phyloP scores from a whole-genome alignment of 108 stramenopile genomes.

The Aurantiochytrium sp. region DNA sequence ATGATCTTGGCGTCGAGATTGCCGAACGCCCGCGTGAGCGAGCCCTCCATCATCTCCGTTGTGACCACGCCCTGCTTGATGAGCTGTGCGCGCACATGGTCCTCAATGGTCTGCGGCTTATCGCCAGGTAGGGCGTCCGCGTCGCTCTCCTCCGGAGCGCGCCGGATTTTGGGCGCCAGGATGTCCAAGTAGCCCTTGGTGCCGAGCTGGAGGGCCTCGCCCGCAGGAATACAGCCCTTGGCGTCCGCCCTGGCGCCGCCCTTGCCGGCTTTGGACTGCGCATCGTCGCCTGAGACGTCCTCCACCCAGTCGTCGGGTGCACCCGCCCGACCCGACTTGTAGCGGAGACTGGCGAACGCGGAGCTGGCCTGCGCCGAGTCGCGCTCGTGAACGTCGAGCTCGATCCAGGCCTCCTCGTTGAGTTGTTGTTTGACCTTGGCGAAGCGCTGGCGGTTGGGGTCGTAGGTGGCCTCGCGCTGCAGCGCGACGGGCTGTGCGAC shows the following conservation, averaged over 20 bases:
- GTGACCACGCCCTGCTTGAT: neutral
- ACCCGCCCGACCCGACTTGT: neutral
- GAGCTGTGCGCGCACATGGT: neutral
- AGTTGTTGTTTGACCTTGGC: neutral
- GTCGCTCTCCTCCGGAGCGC: neutral
- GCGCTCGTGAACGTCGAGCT: neutral
- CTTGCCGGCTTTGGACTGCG: neutral
- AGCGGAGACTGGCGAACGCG: neutral
- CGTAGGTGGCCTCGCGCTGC: neutral
- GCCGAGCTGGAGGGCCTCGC: neutral
- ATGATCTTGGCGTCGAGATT: neutral
- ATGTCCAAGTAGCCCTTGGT: neutral
- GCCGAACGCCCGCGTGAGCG: neutral
- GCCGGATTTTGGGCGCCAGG: neutral
- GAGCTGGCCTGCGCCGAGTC: neutral
- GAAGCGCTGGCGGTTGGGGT: neutral
- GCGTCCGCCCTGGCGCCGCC: too few relatives aligned
- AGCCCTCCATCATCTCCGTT: neutral
- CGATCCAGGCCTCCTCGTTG: neutral
- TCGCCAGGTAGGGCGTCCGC: neutral
- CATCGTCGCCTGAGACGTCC: neutral
- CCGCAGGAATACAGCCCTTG: neutral
- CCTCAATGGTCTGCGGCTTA: neutral
- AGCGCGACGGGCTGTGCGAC: neutral
- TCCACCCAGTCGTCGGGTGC: neutral